These are phyloP conservation scores for Brassica cretica DNA, from an alignment of 345 rosid species.

Conservation along the genomic window DNA sequence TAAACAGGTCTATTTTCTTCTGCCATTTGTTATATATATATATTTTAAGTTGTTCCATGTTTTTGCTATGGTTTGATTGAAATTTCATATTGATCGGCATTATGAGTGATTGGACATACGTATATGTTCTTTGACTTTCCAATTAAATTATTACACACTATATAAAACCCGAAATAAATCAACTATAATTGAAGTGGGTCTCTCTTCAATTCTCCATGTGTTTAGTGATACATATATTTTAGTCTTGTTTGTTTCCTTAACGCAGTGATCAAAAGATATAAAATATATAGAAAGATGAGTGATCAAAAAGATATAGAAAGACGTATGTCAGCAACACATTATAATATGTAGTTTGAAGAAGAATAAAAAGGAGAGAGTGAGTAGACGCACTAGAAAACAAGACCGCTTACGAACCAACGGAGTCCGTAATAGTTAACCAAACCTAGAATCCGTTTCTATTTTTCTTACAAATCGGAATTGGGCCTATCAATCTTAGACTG, in stretches of 20 bases:
- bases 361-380: neutral
- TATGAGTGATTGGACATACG: constrained; percentile 22
- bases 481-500: no score
- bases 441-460: neutral
- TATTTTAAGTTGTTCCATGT: neutral
- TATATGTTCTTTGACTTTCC: constrained; percentile 23
- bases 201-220: neutral
- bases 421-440: neutral
- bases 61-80: neutral
- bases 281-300: neutral
- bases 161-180: neutral
- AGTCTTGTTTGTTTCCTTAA: neutral
- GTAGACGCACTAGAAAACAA: neutral
- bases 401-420: neutral
- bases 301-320: neutral
- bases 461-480: no score
- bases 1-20: neutral
- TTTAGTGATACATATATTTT: neutral
- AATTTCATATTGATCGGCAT: neutral
- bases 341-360: neutral
- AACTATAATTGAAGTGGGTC: constrained; percentile 17
- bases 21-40: neutral
- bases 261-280: neutral
- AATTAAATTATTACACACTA: constrained; percentile 20
- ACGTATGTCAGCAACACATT: neutral